Evolutionary conservation across 169 alveolate species (phyloP).

Genomic region (Cyclospora cayetanensis): DNA sequence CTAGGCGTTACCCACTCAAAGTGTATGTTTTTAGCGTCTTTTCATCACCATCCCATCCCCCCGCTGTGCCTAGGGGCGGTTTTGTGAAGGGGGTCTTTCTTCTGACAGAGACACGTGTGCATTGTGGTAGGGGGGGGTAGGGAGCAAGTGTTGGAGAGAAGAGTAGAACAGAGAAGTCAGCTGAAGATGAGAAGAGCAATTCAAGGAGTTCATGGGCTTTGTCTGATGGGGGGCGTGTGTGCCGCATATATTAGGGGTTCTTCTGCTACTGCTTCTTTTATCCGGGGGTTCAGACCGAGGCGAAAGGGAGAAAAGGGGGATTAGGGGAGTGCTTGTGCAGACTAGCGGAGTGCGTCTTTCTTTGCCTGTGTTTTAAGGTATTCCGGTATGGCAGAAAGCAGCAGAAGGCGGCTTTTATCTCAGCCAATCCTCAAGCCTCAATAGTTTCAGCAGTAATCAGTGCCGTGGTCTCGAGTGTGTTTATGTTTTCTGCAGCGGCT

Average conservation of each 20-base stretch:
- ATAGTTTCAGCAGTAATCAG: neutral
- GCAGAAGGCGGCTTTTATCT: neutral
- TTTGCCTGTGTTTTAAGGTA: neutral
- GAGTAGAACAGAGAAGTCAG: neutral
- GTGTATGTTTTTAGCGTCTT: neutral
- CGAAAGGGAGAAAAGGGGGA: too few species aligned
- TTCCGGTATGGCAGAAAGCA: neutral
- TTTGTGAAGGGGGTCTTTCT: neutral
- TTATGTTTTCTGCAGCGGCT: slow-evolving; percentile 1
- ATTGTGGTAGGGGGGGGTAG: neutral
- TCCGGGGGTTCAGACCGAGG: too few species aligned
- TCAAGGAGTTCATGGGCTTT: too few species aligned
- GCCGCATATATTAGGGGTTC: too few species aligned
- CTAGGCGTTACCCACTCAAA: slow-evolving; percentile 23
- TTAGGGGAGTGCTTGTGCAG: neutral
- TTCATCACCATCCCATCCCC: neutral
- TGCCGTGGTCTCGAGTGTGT: neutral
- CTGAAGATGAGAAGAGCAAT: too few species aligned
- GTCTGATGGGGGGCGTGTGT: too few species aligned
- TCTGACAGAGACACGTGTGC: neutral
- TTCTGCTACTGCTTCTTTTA: too few species aligned
- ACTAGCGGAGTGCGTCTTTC: neutral
- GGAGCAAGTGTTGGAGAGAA: neutral
- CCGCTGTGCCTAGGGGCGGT: neutral
- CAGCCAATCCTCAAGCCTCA: neutral